Evolutionary conservation across 768 basidiomycete species (phyloP).

Genomic region (Macrocybe gigantea): DNA sequence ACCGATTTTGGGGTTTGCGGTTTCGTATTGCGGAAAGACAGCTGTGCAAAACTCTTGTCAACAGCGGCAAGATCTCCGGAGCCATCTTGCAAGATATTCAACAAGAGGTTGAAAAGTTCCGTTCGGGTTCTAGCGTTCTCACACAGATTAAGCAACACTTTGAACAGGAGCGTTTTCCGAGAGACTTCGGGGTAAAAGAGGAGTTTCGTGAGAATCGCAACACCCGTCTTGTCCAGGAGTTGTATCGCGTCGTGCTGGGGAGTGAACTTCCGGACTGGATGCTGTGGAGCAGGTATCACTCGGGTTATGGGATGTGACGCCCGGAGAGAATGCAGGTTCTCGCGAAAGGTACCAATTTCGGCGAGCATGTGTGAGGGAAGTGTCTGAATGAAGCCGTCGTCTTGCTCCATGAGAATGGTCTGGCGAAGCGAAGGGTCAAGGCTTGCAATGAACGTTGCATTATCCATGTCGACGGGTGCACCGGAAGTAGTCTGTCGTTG

Average conservation of each 20-base stretch:
- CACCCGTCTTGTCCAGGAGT: constrained; percentile 83
- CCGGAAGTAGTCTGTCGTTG: constrained; percentile 58
- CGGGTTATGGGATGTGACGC: constrained; percentile 24
- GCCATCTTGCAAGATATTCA: constrained; percentile 94
- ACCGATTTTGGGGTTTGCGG: constrained; percentile 49
- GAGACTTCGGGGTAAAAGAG: constrained; percentile 95
- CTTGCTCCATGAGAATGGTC: constrained; percentile 86
- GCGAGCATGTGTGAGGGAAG: constrained; percentile 84
- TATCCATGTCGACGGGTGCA: constrained; percentile 72
- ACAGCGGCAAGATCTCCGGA: constrained; percentile 88
- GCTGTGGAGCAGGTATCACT: constrained; percentile 18
- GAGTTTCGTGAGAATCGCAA: constrained; percentile 85
- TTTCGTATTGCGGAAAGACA: constrained; percentile 67
- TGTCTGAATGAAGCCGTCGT: constrained; percentile 76
- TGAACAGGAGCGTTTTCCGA: constrained; percentile 79
- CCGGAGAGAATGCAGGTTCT: constrained; percentile 35
- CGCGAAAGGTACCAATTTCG: constrained; percentile 72
- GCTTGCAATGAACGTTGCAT: constrained; percentile 87
- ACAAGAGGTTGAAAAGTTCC: constrained; percentile 89
- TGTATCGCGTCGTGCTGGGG: constrained; percentile 84
- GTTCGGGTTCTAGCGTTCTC: constrained; percentile 89
- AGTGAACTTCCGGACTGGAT: constrained; percentile 41
- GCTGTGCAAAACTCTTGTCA: constrained; percentile 89
- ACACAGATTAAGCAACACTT: constrained; percentile 90
- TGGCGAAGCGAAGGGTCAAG: constrained; percentile 87